Percentiles rank a stretch among this genome's conserved stretches.
phyloP scores from a whole-genome alignment of 257 asterid species.

The Fraxinus quadrangulata region DNA sequence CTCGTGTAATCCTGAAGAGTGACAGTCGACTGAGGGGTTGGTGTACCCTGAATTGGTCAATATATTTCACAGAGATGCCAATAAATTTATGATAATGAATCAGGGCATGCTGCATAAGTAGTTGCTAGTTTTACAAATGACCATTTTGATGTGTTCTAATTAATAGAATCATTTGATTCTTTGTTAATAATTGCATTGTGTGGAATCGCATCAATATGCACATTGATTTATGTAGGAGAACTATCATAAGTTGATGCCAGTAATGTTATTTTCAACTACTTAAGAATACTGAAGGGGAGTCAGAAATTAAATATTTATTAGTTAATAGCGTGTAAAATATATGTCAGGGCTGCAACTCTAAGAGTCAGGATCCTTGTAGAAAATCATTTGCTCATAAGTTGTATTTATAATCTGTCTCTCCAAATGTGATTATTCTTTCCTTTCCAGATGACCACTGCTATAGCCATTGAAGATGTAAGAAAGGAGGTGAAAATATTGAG shows the following conservation, averaged over 20 bases:
- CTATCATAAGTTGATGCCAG: neutral
- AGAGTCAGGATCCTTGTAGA: neutral
- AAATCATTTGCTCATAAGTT: neutral
- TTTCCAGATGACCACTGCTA: conserved; percentile 80
- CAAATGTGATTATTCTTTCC: conserved; percentile 13
- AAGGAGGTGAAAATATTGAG: conserved; percentile 92
- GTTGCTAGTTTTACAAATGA: neutral
- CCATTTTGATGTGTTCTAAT: neutral
- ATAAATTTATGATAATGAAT: neutral
- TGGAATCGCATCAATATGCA: neutral
- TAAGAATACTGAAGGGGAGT: neutral
- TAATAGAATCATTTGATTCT: neutral
- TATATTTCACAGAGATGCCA: neutral
- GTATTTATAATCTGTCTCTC: neutral
- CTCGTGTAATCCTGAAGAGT: neutral
- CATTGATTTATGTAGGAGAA: neutral
- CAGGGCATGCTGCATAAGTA: neutral
- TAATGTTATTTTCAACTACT: neutral
- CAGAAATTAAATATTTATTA: neutral
- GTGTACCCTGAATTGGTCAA: neutral
- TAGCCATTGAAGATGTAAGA: conserved; percentile 88
- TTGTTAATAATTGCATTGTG: neutral
- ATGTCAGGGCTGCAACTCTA: neutral
- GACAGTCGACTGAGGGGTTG: neutral
- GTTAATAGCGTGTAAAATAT: neutral